These are phyloP conservation scores for Lasiodiplodia theobromae DNA, from an alignment of 2,329 filamentous ascomycete species.

Conservation along the genomic window DNA sequence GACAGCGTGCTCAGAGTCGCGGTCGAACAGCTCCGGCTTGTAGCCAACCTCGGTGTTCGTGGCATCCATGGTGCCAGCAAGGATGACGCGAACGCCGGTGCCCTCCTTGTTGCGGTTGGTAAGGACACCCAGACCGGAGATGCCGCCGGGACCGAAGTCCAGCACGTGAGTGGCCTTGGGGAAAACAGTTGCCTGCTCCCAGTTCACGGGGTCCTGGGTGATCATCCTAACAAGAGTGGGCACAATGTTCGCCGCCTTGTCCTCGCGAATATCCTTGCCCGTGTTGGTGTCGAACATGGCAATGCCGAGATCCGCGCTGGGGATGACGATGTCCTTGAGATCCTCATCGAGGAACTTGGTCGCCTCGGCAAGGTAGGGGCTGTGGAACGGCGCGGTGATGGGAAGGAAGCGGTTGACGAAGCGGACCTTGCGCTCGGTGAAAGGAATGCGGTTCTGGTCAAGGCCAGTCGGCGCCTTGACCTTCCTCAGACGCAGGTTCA, in stretches of 20 bases:
- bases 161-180: conserved; percentile 90
- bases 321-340: conserved; percentile 80
- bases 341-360: conserved; percentile 86
- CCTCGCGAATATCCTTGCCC: conserved; percentile 80
- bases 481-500: conserved; percentile 93
- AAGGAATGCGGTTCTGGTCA: conserved; percentile 92
- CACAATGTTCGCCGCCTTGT: conserved; percentile 76
- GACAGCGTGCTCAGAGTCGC: conserved; percentile 92
- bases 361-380: conserved; percentile 86
- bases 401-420: conserved; percentile 97
- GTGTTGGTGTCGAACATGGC: conserved; percentile 91
- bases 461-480: conserved; percentile 97
- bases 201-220: conserved; percentile 91
- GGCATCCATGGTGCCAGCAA: conserved; percentile 91
- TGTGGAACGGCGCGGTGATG: conserved; percentile 98
- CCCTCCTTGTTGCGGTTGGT: conserved; percentile 99
- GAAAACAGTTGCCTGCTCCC: conserved; percentile 95
- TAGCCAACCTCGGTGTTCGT: conserved; percentile 92
- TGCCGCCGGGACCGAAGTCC: conserved; percentile 95
- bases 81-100: conserved; percentile 93
- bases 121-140: conserved; percentile 92
- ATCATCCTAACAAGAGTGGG: conserved; percentile 90
- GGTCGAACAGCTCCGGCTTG: conserved; percentile 97
- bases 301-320: conserved; percentile 76
- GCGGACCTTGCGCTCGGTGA: conserved; percentile 93